Evolutionary conservation across 805 yeast species (phyloP).

Genomic region (Sugiyamaella marilandica): DNA sequence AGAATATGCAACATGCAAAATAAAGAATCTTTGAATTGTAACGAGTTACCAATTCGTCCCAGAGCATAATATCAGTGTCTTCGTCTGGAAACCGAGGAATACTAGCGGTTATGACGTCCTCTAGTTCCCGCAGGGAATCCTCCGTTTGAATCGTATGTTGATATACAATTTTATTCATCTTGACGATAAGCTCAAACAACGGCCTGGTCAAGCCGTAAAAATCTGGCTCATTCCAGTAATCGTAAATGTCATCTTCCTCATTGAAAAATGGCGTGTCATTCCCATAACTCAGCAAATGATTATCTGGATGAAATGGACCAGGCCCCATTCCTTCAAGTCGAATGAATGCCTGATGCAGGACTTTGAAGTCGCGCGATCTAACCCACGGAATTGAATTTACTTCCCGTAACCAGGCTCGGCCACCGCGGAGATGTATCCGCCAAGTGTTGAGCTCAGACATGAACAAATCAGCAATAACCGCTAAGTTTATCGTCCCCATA

Average conservation of each 20-base stretch:
- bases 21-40: not conserved
- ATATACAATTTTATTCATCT: not conserved
- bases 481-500: not conserved
- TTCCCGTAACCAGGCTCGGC: not conserved
- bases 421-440: not conserved
- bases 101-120: not conserved
- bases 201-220: constrained; percentile 1
- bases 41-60: not conserved
- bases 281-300: not conserved
- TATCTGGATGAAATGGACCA: not conserved
- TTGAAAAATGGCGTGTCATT: not conserved
- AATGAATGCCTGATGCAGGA: not conserved
- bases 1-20: not conserved
- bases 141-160: not conserved
- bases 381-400: not conserved
- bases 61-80: not conserved
- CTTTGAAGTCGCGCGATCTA: not conserved
- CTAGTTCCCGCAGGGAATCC: not conserved
- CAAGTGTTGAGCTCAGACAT: not conserved
- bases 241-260: not conserved
- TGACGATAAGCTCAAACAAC: not conserved
- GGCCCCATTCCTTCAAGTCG: constrained; percentile 2
- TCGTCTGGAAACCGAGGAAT: not conserved
- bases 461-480: not conserved
- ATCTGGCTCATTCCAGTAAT: not conserved